Percentiles rank a stretch among this genome's conserved stretches.
phyloP scores from a whole-genome alignment of 2,329 filamentous ascomycete genomes.

The Coniella lustricola region DNA sequence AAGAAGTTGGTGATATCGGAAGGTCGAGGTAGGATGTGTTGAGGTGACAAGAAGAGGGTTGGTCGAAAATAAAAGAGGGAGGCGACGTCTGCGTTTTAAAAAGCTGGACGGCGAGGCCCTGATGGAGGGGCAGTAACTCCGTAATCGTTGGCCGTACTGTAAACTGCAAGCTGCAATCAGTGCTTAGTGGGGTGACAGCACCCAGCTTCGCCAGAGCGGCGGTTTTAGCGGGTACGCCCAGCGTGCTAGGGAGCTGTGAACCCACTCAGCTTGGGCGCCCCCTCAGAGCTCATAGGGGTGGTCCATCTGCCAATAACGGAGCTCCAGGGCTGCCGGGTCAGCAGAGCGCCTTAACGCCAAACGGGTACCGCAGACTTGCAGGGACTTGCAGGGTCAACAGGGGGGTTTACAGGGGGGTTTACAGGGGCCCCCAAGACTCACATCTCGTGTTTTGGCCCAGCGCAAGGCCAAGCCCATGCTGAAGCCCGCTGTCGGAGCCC shows the following conservation, averaged over 20 bases:
- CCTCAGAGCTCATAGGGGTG: neutral
- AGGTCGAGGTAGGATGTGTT: constrained; percentile 1
- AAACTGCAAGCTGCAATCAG: too few relatives aligned
- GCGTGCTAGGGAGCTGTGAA: constrained; percentile 1
- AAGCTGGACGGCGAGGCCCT: constrained; percentile 11
- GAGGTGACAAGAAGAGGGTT: constrained; percentile 5
- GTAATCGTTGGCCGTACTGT: too few relatives aligned
- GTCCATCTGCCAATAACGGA: neutral
- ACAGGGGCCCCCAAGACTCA: neutral
- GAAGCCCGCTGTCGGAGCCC: constrained; percentile 15
- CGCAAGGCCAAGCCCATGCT: neutral
- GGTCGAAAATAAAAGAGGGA: constrained; percentile 2
- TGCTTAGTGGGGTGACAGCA: constrained; percentile 11
- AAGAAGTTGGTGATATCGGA: constrained; percentile 3
- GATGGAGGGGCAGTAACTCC: constrained; percentile 5
- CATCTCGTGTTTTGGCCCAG: constrained; percentile 14
- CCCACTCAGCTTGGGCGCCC: constrained; percentile 2
- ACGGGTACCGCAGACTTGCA: neutral
- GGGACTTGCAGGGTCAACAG: too few relatives aligned
- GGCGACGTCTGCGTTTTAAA: constrained; percentile 13
- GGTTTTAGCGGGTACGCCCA: neutral
- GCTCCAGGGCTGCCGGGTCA: neutral
- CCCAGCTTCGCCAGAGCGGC: too few relatives aligned
- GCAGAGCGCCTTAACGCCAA: neutral
- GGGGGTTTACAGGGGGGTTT: too few relatives aligned